phyloP scores from a whole-genome alignment of 2,329 filamentous ascomycete genomes.

The Hawksworthiomyces lignivorus region DNA sequence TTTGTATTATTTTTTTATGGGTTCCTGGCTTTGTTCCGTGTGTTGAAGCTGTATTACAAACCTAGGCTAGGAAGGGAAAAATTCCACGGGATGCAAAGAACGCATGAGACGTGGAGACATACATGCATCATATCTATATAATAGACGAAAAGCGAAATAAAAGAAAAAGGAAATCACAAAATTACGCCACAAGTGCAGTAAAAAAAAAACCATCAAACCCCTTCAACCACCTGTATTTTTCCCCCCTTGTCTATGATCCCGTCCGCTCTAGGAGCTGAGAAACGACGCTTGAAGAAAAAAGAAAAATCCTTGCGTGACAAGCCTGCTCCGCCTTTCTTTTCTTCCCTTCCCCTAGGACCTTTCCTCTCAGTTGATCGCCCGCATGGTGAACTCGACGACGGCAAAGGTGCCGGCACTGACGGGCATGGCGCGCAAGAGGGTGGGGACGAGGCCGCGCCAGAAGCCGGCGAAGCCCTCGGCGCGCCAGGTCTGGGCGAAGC shows the following conservation, averaged over 20 bases:
- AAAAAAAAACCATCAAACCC: too few relatives aligned
- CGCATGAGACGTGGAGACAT: too few relatives aligned
- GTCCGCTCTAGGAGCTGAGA: too few relatives aligned
- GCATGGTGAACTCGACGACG: slow-evolving; percentile 63
- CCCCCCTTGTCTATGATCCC: too few relatives aligned
- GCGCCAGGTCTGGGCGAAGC: slow-evolving; percentile 75
- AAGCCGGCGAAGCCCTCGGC: slow-evolving; percentile 75
- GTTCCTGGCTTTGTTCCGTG: too few relatives aligned
- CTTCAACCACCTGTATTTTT: too few relatives aligned
- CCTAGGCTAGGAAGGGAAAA: neutral
- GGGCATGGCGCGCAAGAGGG: slow-evolving; percentile 88
- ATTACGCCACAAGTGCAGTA: too few relatives aligned
- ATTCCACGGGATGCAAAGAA: neutral
- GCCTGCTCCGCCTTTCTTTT: neutral
- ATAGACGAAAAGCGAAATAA: neutral
- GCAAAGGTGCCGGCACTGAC: slow-evolving; percentile 97
- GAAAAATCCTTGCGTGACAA: neutral
- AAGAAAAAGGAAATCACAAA: slow-evolving; percentile 1
- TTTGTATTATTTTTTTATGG: too few relatives aligned
- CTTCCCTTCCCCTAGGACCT: neutral
- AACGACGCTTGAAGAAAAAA: too few relatives aligned
- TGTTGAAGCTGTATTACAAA: too few relatives aligned
- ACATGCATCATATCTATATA: neutral
- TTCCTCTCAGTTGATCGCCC: slow-evolving; percentile 41
- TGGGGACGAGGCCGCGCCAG: slow-evolving; percentile 91